Percentiles rank a stretch among this genome's conserved stretches.
Evolutionary conservation across 805 yeast genomes (phyloP).

Genomic region (Ogataea salicorniae): DNA sequence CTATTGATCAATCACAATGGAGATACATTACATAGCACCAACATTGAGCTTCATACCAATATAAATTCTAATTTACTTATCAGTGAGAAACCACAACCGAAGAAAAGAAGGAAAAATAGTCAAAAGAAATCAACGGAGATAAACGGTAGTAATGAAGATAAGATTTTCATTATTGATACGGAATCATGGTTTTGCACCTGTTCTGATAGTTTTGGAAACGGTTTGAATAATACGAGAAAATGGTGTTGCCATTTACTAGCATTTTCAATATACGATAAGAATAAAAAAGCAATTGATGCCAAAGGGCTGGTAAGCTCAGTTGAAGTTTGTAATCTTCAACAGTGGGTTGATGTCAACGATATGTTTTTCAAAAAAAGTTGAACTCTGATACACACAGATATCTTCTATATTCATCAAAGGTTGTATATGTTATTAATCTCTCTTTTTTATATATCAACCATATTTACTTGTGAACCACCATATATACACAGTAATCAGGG

Average conservation of each 20-base stretch:
- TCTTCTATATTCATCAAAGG: too few relatives aligned
- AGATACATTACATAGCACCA: too few relatives aligned
- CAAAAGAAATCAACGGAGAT: not conserved
- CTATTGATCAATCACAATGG: too few relatives aligned
- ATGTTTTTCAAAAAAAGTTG: conserved; percentile 1
- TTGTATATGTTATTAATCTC: too few relatives aligned
- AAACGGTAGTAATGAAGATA: not conserved
- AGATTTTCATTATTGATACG: conserved; percentile 4
- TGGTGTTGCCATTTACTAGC: conserved; percentile 6
- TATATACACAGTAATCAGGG: too few relatives aligned
- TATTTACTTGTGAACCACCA: too few relatives aligned
- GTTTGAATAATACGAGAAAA: not conserved
- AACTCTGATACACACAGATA: not conserved
- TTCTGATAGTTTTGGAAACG: not conserved
- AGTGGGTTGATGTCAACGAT: not conserved
- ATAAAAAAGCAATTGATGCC: not conserved
- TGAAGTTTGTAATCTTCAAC: not conserved
- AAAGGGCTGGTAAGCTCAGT: not conserved
- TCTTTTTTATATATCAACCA: too few relatives aligned
- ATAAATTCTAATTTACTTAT: too few relatives aligned
- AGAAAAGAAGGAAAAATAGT: not conserved
- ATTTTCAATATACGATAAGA: not conserved
- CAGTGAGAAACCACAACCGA: too few relatives aligned
- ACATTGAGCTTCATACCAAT: too few relatives aligned
- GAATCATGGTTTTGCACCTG: conserved; percentile 13